phyloP scores from a whole-genome alignment of 345 rosid genomes.

The Brassica juncea region DNA sequence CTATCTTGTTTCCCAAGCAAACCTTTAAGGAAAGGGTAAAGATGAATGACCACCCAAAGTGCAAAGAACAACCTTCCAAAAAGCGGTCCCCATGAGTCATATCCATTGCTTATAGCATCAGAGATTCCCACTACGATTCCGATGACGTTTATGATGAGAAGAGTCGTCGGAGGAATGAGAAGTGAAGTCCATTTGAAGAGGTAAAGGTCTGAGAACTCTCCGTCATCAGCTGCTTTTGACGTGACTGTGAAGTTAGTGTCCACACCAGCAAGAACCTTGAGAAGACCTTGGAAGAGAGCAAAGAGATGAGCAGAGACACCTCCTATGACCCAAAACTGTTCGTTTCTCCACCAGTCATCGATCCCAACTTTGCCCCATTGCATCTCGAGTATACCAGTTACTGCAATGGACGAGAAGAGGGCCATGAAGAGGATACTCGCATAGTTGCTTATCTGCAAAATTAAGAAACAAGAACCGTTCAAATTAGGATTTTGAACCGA shows the following conservation, averaged over 20 bases:
- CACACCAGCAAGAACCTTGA: slow-evolving; percentile 94
- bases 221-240: slow-evolving; percentile 92
- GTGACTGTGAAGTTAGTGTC: slow-evolving; percentile 93
- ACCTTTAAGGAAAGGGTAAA: slow-evolving; percentile 98
- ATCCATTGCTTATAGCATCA: slow-evolving; percentile 93
- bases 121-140: slow-evolving; percentile 95
- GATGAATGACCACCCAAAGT: slow-evolving; percentile 89
- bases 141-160: slow-evolving; percentile 76
- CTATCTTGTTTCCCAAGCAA: slow-evolving; percentile 93
- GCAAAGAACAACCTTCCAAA: slow-evolving; percentile 93
- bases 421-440: slow-evolving; percentile 85
- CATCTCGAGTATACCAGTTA: slow-evolving; percentile 94
- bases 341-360: slow-evolving; percentile 99
- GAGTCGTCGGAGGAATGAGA: slow-evolving; percentile 85
- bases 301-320: slow-evolving; percentile 90
- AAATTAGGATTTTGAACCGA: too few species aligned
- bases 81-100: slow-evolving; percentile 97
- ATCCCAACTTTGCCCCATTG: slow-evolving; percentile 99
- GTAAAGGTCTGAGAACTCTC: slow-evolving; percentile 91
- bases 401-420: slow-evolving; percentile 91
- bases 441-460: slow-evolving; percentile 88
- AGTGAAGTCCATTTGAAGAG: slow-evolving; percentile 96
- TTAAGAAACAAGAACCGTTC: not conserved
- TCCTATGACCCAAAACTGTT: slow-evolving; percentile 99
- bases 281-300: slow-evolving; percentile 92